phyloP scores from a whole-genome alignment of 768 basidiomycete species.

The Naganishia vaughanmartiniae region DNA sequence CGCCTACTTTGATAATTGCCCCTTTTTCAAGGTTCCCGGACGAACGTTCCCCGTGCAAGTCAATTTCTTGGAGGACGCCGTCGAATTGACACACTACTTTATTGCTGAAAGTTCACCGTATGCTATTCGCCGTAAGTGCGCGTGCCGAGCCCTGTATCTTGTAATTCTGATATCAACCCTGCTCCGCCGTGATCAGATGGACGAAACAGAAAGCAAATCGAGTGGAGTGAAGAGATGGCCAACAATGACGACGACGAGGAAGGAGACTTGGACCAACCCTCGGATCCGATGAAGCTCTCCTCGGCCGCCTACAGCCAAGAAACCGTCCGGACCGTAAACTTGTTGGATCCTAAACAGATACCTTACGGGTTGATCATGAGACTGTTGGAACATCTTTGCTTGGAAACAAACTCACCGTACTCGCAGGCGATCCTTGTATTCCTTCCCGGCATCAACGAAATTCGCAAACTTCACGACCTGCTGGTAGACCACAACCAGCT shows the following conservation, averaged over 20 bases:
- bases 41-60: constrained; percentile 90
- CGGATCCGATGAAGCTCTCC: constrained; percentile 46
- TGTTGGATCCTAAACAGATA: constrained; percentile 81
- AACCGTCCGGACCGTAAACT: constrained; percentile 74
- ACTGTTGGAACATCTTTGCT: constrained; percentile 78
- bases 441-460: constrained; percentile 91
- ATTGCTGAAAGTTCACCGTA: constrained; percentile 78
- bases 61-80: constrained; percentile 82
- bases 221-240: constrained; percentile 76
- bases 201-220: constrained; percentile 61
- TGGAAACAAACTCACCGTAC: constrained; percentile 60
- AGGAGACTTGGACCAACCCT: constrained; percentile 2
- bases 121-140: constrained; percentile 42
- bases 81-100: constrained; percentile 75
- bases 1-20: constrained; percentile 75
- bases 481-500: constrained; percentile 73
- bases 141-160: background rate
- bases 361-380: constrained; percentile 85
- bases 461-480: constrained; percentile 78
- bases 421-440: constrained; percentile 85
- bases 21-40: constrained; percentile 82
- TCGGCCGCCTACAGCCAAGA: constrained; percentile 65
- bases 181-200: constrained; percentile 42
- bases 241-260: constrained; percentile 51
- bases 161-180: background rate